phyloP scores from a whole-genome alignment of 176 grass and related monocot genomes.

The Paspalum vaginatum region DNA sequence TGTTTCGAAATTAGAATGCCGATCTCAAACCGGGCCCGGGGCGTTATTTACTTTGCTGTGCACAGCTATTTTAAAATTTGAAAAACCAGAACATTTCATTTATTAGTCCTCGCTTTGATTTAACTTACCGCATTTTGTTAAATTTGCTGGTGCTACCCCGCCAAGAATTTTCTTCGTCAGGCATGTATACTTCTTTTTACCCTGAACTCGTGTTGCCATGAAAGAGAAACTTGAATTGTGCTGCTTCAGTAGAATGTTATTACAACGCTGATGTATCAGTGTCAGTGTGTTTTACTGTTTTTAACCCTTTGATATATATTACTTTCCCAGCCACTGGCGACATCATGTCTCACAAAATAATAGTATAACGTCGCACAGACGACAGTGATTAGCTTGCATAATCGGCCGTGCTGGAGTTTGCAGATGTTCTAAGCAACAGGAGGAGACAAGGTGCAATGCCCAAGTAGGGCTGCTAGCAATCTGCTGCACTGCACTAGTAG shows the following conservation, averaged over 20 bases:
- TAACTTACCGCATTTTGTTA: background rate
- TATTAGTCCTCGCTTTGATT: slow-evolving; percentile 1
- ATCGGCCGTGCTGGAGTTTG: slow-evolving; percentile 1
- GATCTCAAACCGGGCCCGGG: background rate
- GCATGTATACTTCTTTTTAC: slow-evolving; percentile 1
- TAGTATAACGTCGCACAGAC: background rate
- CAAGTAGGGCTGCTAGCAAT: slow-evolving; percentile 34
- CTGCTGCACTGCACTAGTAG: slow-evolving; percentile 31
- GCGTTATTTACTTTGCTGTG: background rate
- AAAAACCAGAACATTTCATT: background rate
- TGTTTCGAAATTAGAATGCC: background rate
- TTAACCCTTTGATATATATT: slow-evolving; percentile 4
- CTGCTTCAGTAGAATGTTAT: background rate
- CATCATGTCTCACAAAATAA: background rate
- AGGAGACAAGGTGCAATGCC: slow-evolving; percentile 38
- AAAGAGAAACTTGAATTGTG: background rate
- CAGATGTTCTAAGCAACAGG: slow-evolving; percentile 32
- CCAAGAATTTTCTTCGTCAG: background rate
- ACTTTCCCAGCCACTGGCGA: background rate
- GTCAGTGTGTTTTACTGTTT: background rate
- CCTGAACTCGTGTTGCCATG: slow-evolving; percentile 8
- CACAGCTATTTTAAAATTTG: background rate
- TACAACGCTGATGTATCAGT: background rate
- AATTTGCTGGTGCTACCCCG: background rate
- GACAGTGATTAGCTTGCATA: background rate